Evolutionary conservation across 2,329 filamentous ascomycete genomes (phyloP).

Genomic region (Onygenales sp.): DNA sequence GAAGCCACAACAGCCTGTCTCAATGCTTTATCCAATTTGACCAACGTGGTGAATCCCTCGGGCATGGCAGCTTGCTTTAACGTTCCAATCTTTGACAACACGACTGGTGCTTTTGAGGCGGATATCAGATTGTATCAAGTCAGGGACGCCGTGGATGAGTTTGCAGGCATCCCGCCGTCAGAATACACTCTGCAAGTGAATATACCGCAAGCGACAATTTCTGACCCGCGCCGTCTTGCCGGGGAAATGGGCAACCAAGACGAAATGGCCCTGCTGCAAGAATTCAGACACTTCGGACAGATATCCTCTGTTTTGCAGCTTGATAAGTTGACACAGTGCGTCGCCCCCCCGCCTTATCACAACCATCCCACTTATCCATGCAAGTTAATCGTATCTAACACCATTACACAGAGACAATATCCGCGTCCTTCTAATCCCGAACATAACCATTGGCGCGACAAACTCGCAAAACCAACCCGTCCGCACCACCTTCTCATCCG

Average conservation of each 20-base stretch:
- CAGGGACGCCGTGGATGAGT: conserved; percentile 44
- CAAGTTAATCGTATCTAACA: not conserved
- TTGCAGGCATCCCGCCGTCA: conserved; percentile 30
- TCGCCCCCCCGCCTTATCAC: not conserved
- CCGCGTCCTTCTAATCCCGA: conserved; percentile 24
- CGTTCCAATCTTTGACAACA: conserved; percentile 55
- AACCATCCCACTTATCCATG: not conserved
- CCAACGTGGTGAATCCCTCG: conserved; percentile 56
- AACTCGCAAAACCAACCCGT: conserved; percentile 9
- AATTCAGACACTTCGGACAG: conserved; percentile 24
- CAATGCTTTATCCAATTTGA: conserved; percentile 45
- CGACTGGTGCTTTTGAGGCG: conserved; percentile 62
- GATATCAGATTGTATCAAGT: conserved; percentile 68
- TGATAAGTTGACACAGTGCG: conserved; percentile 21
- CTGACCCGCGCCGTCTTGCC: conserved; percentile 10
- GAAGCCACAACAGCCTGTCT: conserved; percentile 51
- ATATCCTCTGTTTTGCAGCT: conserved; percentile 18
- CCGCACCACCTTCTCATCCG: conserved; percentile 21
- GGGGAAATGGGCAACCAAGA: conserved; percentile 5
- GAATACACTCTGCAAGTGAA: conserved; percentile 20
- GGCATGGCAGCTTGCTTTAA: conserved; percentile 79
- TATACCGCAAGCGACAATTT: conserved; percentile 15
- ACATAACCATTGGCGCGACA: conserved; percentile 19
- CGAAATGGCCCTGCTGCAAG: conserved; percentile 17
- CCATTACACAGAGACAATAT: conserved; percentile 14